Evolutionary conservation across 2,329 filamentous ascomycete species (phyloP), one percentile per base, ranked within the genome.

Genomic region (Huntiella savannae): DNA sequence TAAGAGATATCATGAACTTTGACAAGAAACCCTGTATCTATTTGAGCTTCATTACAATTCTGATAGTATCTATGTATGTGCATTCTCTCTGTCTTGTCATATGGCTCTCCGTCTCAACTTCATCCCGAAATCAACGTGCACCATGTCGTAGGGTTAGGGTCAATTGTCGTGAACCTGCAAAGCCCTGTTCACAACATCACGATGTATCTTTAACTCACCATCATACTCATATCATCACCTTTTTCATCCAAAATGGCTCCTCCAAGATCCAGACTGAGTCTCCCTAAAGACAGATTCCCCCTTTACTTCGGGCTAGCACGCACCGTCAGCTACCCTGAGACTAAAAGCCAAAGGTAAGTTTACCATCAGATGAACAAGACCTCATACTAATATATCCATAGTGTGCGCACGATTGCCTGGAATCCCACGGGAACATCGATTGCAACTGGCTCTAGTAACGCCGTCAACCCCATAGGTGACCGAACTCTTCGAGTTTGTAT

Each of bases 361-460:
- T 67, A 33, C 67, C 82, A 40, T 28, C 22, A 28, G 22, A 28
- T 28, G 22, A 28, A 28, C 22, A 7, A 6, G 22, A 28, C 55
- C 70, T 71, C 34, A 22, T 43, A 39, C 53, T 55, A 47, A 55
- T 38, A 16, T 19, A 33, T 32, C 32, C 48, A 46, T 52, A 85
- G 79, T 52, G 69, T 92, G 48, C 77, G 82, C 36, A 79, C 81
- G 1, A 78, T 96, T 53, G 79, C 82, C 35, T 96, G 88, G 88
- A 94, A 88, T 53, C 83, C 87, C 0, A 68, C 83, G 0, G 86
- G 88, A 33, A 81, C 75, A 6, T 68, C 91, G 50, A 77, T 96
- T 50, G 88, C 88, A 1, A 92, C 87, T 0, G 86, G 85, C 3
- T 73, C 79, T 4, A 28, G 7, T n/a, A 19, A n/a, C 3, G 17